Conservation (phyloP, 1,284 basidiomycete species). For the Inonotus hispidus region DNA sequence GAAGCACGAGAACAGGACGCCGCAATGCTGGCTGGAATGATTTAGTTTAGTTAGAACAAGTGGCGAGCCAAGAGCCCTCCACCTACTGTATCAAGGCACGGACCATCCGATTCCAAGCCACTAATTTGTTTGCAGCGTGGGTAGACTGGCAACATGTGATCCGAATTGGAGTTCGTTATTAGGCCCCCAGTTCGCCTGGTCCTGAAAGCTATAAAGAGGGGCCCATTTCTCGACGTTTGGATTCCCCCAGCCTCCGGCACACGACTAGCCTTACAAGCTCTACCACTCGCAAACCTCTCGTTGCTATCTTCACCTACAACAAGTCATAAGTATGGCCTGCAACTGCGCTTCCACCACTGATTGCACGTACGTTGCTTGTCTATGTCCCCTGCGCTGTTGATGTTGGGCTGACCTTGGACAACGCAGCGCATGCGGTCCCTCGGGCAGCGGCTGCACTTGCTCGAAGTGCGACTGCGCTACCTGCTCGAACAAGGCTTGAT, state of each 20-base stretch:
- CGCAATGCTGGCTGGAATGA: not conserved
- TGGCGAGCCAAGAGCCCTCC: not conserved
- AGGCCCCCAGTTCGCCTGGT: no score
- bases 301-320: not conserved
- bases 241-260: not conserved
- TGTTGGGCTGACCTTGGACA: not conserved
- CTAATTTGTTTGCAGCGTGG: not conserved
- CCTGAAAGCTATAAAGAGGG: not conserved
- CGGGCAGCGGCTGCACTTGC: slow-evolving; percentile 5
- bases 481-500: slow-evolving; percentile 2
- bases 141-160: not conserved
- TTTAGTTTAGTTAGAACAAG: not conserved
- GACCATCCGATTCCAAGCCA: not conserved
- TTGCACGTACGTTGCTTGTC: not conserved
- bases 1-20: not conserved
- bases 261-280: not conserved
- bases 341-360: not conserved
- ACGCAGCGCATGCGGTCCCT: slow-evolving; percentile 3
- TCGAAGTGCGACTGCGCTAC: slow-evolving; percentile 7
- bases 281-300: not conserved
- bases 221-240: not conserved
- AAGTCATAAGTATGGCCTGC: slow-evolving; percentile 1
- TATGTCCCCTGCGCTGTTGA: not conserved
- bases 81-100: not conserved
- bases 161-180: not conserved